Percentiles rank a stretch among this genome's conserved stretches.
Evolutionary conservation across 768 basidiomycete genomes (phyloP).

Genomic region (Pulveroboletus ravenelii): DNA sequence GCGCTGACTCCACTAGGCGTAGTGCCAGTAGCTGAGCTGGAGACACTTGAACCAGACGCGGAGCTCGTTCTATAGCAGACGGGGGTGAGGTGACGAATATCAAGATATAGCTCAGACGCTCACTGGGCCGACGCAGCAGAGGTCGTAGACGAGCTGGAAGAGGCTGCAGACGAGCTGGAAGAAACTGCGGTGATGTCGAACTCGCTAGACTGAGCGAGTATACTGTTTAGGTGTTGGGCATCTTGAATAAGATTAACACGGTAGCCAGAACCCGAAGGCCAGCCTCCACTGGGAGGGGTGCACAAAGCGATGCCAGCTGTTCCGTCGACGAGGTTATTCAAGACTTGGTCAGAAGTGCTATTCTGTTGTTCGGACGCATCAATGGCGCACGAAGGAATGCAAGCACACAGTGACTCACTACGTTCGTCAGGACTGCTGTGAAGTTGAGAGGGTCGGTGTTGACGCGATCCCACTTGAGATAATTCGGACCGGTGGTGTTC

Average conservation of each 20-base stretch:
- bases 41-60: not conserved
- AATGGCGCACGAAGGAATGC: not conserved
- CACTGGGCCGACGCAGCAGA: constrained; percentile 12
- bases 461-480: constrained; percentile 61
- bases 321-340: constrained; percentile 54
- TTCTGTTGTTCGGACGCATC: constrained; percentile 29
- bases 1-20: constrained; percentile 28
- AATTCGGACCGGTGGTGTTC: constrained; percentile 50
- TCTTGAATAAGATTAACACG: constrained; percentile 68
- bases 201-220: constrained; percentile 66
- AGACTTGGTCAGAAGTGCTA: constrained; percentile 39
- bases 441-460: constrained; percentile 65
- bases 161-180: constrained; percentile 14
- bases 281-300: constrained; percentile 57
- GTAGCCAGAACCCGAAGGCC: constrained; percentile 58
- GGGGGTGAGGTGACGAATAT: not conserved
- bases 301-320: constrained; percentile 36
- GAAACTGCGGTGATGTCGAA: constrained; percentile 46
- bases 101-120: constrained; percentile 1
- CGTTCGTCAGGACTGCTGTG: constrained; percentile 61
- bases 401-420: constrained; percentile 34
- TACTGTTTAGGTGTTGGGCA: constrained; percentile 39
- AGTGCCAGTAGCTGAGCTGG: constrained; percentile 25
- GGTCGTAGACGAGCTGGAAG: constrained; percentile 11
- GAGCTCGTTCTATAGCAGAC: constrained; percentile 6